Evolutionary conservation across 305 asterid species (phyloP), one percentile per base, ranked within the genome.

Genomic region (Plantago lanceolata): DNA sequence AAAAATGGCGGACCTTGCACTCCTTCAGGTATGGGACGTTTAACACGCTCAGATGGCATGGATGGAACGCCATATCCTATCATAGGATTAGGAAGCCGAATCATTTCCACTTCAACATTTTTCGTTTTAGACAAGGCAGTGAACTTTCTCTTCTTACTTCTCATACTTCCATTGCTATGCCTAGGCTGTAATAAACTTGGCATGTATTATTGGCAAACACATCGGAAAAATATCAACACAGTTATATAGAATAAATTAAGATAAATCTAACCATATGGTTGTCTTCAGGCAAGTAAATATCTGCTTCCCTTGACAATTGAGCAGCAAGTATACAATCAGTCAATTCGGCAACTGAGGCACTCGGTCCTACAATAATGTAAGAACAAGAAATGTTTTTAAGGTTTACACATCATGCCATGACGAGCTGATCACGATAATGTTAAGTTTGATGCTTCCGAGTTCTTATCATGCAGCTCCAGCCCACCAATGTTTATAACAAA

Each of bases 11-110:
- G 96, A 0, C 93, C 99, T 55, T 55, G 58, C 0, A 94, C 94
- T 15, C 52, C 55, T 54, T 82, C 85, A 0, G 97, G 89, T 51
- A 94, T 64, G 35, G 68, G 71, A 48, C 95, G 88, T 5, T 61
- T 48, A 20, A 72, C 63, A 2, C 44, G 59, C n/a, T 71, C 79
- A 16, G 68, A 59, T 35, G 45, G 76, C 64, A 26, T 63, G 20
- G 85, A 63, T 11, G 98, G 98, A 26, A 77, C 71, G 6, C 97
- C 97, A 61, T 65, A 89, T 26, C 98, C 98, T 8, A 87, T 81
- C 98, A 92, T 92, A 0, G 91, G 98, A 37, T 77, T 85, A 8
- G 98, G 98, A 19, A 89, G 79, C 31, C 86, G 88, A 69, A 89
- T 75, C 2, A 76, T 4, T 66, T 87, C 78, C 47, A 74, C 90